These are phyloP conservation scores for Taxawa tesnikishii DNA, from an alignment of 2,329 filamentous ascomycete genomes.

Conservation along the genomic window DNA sequence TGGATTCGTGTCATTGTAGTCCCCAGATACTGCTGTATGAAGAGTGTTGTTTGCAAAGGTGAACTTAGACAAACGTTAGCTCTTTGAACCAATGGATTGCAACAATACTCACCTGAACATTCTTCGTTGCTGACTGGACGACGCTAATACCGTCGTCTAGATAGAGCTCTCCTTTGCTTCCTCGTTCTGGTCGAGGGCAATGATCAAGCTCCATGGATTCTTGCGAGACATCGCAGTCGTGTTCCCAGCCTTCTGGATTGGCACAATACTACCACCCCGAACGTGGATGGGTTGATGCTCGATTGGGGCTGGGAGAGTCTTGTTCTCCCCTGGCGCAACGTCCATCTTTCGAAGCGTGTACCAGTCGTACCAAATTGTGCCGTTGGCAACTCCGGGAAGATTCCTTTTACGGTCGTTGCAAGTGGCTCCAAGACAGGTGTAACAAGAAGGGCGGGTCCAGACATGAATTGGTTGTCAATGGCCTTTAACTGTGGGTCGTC, in stretches of 20 bases:
- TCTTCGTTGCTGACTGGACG: constrained; percentile 14
- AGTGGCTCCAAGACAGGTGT: constrained; percentile 14
- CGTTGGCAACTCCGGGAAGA: constrained; percentile 15
- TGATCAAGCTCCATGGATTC: constrained; percentile 13
- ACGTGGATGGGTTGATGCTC: constrained; percentile 12
- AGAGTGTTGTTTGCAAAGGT: constrained; percentile 5
- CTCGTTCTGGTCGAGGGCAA: constrained; percentile 13
- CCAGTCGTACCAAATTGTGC: constrained; percentile 17
- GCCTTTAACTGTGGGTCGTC: constrained; percentile 12
- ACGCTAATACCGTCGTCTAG: constrained; percentile 16
- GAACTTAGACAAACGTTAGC: too few species aligned
- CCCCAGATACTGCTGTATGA: constrained; percentile 4
- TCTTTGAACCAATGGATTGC: background rate
- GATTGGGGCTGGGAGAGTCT: constrained; percentile 13
- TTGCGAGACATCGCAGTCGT: constrained; percentile 11
- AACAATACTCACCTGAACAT: constrained; percentile 7
- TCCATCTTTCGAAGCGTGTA: constrained; percentile 12
- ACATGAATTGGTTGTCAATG: constrained; percentile 17
- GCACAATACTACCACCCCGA: constrained; percentile 13
- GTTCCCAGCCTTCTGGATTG: constrained; percentile 13
- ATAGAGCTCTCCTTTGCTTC: constrained; percentile 12
- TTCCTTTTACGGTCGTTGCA: constrained; percentile 13
- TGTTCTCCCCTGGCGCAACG: constrained; percentile 13
- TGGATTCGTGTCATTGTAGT: constrained; percentile 5
- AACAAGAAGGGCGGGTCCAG: constrained; percentile 13